Evolutionary conservation across 73 alveolate species (phyloP).

Genomic region (Stentor roeselii): DNA sequence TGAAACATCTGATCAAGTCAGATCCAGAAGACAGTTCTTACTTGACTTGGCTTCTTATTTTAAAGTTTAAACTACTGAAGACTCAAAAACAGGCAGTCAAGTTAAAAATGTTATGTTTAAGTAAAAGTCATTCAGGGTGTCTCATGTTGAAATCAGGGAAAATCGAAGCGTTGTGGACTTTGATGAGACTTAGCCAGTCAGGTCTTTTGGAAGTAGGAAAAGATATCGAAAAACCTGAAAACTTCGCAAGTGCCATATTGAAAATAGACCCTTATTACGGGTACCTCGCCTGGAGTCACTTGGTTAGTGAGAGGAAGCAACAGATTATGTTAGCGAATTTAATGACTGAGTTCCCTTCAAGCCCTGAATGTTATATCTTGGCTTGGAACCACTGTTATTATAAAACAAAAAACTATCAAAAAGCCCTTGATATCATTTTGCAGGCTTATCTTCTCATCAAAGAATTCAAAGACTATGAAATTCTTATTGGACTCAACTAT

Average conservation of each 20-base stretch:
- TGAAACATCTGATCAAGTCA: neutral
- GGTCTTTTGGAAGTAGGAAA: constrained; percentile 8
- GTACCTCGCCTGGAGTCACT: constrained; percentile 61
- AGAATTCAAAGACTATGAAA: neutral
- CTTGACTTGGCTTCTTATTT: neutral
- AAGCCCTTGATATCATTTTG: constrained; percentile 27
- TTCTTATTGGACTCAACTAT: neutral
- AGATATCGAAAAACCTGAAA: constrained; percentile 30
- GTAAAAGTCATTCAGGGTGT: neutral
- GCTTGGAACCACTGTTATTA: constrained; percentile 40
- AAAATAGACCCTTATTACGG: constrained; percentile 42
- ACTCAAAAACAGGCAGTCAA: neutral
- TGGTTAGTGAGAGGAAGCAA: constrained; percentile 30
- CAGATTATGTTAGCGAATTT: constrained; percentile 41
- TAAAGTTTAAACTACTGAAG: neutral
- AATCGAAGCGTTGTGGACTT: constrained; percentile 1
- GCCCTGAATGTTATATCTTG: constrained; percentile 55
- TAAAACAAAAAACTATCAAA: neutral
- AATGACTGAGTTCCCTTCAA: constrained; percentile 26
- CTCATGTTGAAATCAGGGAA: neutral
- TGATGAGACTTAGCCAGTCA: neutral
- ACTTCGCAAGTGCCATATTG: constrained; percentile 41
- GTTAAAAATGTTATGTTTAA: neutral
- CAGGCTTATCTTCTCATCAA: constrained; percentile 7
- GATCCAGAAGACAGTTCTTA: neutral